A percentile compares a stretch with the other conserved stretches of the same genome.
These are phyloP conservation scores for Chimonanthus salicifolius DNA, from an alignment of 164 flowering plant species.

Conservation along the genomic window DNA sequence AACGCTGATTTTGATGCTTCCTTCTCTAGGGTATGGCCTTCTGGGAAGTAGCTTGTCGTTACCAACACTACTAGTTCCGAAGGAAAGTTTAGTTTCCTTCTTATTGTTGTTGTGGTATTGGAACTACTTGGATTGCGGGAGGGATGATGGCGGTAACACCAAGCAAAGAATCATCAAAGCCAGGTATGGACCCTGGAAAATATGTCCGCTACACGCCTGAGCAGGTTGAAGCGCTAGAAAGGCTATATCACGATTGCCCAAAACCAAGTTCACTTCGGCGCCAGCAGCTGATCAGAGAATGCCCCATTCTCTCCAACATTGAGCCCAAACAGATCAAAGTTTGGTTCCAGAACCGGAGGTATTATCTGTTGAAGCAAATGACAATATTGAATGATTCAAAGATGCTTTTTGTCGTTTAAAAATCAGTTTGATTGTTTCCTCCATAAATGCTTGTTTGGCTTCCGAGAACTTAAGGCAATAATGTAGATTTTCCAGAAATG, in stretches of 20 bases:
- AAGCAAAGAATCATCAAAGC: constrained; percentile 72
- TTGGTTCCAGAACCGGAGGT: constrained; percentile 99
- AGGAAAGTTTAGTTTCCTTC: neutral
- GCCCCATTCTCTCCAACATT: constrained; percentile 89
- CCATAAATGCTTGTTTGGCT: too few species aligned
- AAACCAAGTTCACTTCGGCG: constrained; percentile 93
- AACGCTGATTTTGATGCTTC: neutral
- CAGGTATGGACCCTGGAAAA: constrained; percentile 73
- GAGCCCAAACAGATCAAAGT: constrained; percentile 98
- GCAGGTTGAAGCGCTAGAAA: constrained; percentile 98
- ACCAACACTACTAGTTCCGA: neutral
- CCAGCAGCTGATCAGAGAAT: constrained; percentile 94
- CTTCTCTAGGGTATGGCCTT: neutral
- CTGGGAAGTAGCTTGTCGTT: neutral
- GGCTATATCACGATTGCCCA: constrained; percentile 93
- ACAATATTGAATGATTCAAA: neutral
- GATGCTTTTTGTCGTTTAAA: neutral
- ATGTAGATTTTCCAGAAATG: too few species aligned
- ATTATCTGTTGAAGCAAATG: neutral
- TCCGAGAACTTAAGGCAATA: too few species aligned
- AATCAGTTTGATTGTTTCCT: too few species aligned
- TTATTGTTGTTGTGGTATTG: constrained; percentile 1
- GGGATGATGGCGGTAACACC: constrained; percentile 44
- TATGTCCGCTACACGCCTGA: constrained; percentile 96
- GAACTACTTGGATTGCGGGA: constrained; percentile 10